Evolutionary conservation across 116 monocot genomes (phyloP).

Genomic region (Papilionanthe hybrid): DNA sequence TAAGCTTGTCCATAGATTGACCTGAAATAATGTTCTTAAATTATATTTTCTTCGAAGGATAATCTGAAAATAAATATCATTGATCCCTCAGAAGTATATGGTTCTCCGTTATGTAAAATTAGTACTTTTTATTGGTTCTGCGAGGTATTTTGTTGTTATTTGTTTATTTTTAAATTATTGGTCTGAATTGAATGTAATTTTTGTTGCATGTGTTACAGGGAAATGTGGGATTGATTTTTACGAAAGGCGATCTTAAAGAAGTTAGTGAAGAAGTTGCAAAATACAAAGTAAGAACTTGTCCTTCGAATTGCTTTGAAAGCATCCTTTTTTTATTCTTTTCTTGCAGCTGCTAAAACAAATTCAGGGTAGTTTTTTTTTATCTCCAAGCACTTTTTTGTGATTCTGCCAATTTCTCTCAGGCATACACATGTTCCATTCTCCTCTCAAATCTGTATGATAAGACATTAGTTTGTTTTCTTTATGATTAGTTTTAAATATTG

Average conservation of each 20-base stretch:
- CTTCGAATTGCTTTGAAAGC: background rate
- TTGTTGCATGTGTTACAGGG: conserved; percentile 17
- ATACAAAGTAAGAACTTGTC: conserved; percentile 41
- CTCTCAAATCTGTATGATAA: too few relatives aligned
- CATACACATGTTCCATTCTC: too few relatives aligned
- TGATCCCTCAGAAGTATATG: background rate
- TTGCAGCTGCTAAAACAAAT: background rate
- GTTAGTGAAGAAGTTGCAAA: conserved; percentile 67
- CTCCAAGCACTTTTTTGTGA: too few relatives aligned
- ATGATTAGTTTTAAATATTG: too few relatives aligned
- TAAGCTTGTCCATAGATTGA: background rate
- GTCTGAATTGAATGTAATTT: background rate
- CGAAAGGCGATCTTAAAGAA: conserved; percentile 67
- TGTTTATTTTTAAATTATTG: background rate
- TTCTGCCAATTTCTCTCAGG: too few relatives aligned
- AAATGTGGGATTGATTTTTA: conserved; percentile 57
- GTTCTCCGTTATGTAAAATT: background rate
- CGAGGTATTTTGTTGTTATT: background rate
- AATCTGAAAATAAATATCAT: background rate
- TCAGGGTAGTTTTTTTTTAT: too few relatives aligned
- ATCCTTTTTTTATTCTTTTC: background rate
- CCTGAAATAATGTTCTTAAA: background rate
- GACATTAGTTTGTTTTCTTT: too few relatives aligned
- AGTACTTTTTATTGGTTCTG: background rate
- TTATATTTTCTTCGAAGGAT: background rate